Evolutionary conservation across 2,329 filamentous ascomycete genomes (phyloP).

Genomic region (Exserohilum turcica): DNA sequence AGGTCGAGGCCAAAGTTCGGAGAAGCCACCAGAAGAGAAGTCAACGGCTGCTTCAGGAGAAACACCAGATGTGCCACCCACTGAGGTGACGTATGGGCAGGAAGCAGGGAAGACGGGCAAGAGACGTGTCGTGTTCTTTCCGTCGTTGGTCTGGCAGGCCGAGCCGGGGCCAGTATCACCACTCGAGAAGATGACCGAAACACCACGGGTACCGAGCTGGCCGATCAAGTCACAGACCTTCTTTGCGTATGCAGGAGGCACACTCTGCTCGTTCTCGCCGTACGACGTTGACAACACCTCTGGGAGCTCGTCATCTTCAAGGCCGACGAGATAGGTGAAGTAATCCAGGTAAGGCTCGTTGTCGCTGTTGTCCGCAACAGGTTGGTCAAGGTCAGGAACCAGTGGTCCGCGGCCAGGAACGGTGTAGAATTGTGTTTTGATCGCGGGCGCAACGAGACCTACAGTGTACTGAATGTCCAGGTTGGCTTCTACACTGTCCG

Average conservation of each 20-base stretch:
- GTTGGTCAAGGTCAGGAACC: conserved; percentile 56
- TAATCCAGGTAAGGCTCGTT: conserved; percentile 57
- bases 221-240: conserved; percentile 49
- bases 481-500: conserved; percentile 56
- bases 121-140: conserved; percentile 51
- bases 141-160: conserved; percentile 54
- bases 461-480: conserved; percentile 58
- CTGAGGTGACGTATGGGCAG: conserved; percentile 56
- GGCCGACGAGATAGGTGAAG: conserved; percentile 44
- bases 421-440: conserved; percentile 55
- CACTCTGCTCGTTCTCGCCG: conserved; percentile 49
- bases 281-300: conserved; percentile 48
- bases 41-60: conserved; percentile 47
- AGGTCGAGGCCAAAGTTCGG: conserved; percentile 50
- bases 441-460: conserved; percentile 49
- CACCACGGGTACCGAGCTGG: conserved; percentile 48
- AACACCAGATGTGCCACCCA: conserved; percentile 51
- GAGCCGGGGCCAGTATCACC: conserved; percentile 50
- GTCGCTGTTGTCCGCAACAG: conserved; percentile 46
- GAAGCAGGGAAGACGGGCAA: conserved; percentile 54
- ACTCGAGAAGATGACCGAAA: conserved; percentile 48
- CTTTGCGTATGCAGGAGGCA: conserved; percentile 45
- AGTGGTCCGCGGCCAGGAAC: conserved; percentile 54
- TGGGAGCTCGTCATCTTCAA: conserved; percentile 44
- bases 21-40: conserved; percentile 55